Evolutionary conservation across 2,329 filamentous ascomycete genomes (phyloP).

Genomic region (Nannizziopsis arthrosporioides): DNA sequence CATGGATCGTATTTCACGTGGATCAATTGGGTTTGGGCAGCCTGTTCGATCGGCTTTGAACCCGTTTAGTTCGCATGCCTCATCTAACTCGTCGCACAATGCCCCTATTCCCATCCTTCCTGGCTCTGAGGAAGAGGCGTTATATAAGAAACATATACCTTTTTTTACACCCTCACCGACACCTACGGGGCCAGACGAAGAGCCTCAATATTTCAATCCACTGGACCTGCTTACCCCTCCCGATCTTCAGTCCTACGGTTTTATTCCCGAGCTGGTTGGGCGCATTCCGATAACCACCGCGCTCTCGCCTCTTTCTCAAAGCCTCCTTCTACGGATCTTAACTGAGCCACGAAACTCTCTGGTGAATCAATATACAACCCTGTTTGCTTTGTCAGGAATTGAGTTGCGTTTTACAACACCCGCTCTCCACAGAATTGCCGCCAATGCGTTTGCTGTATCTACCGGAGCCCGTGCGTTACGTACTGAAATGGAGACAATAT

Average conservation of each 20-base stretch:
- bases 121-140: slow-evolving; percentile 52
- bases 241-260: slow-evolving; percentile 73
- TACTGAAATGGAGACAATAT: slow-evolving; percentile 67
- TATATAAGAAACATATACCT: slow-evolving; percentile 48
- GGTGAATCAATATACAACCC: slow-evolving; percentile 73
- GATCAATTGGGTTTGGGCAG: slow-evolving; percentile 83
- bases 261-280: slow-evolving; percentile 94
- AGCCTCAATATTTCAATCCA: slow-evolving; percentile 43
- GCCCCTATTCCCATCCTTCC: slow-evolving; percentile 43
- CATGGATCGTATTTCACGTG: slow-evolving; percentile 72
- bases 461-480: slow-evolving; percentile 72
- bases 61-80: slow-evolving; percentile 18
- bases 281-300: slow-evolving; percentile 84
- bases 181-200: slow-evolving; percentile 25
- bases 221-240: slow-evolving; percentile 63
- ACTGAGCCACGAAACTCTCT: slow-evolving; percentile 87
- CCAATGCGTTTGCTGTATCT: slow-evolving; percentile 53
- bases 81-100: slow-evolving; percentile 18
- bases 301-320: slow-evolving; percentile 59
- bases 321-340: slow-evolving; percentile 68
- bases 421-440: slow-evolving; percentile 70
- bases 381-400: slow-evolving; percentile 69
- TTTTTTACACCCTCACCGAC: slow-evolving; percentile 48
- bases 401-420: slow-evolving; percentile 72
- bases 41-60: slow-evolving; percentile 50